Percentiles rank a stretch among this genome's conserved stretches.
phyloP scores from a whole-genome alignment of 148 eudicot species.

The Spergularia bocconei region DNA sequence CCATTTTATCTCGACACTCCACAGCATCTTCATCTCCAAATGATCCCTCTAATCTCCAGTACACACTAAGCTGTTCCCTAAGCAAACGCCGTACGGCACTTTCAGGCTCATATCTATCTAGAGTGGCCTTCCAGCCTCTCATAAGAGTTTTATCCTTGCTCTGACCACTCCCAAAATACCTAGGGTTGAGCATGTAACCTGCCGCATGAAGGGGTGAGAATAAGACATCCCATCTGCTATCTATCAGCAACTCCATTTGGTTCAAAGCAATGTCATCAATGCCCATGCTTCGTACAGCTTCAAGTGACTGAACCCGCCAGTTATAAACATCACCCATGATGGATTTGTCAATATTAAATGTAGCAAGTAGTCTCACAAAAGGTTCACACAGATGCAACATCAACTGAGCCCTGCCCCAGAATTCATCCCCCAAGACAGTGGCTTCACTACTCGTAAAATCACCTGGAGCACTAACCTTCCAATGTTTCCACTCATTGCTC shows the following conservation, averaged over 20 bases:
- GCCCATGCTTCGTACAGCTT: conserved; percentile 36
- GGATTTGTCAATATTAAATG: conserved; percentile 37
- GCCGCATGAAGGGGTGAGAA: conserved; percentile 51
- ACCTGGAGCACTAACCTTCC: conserved; percentile 36
- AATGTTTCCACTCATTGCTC: conserved; percentile 47
- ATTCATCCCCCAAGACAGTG: conserved; percentile 38
- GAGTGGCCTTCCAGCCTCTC: conserved; percentile 48
- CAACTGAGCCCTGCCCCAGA: conserved; percentile 43
- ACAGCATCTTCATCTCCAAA: conserved; percentile 54
- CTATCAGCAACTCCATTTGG: conserved; percentile 42
- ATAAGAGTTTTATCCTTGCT: conserved; percentile 41
- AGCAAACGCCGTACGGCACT: conserved; percentile 31
- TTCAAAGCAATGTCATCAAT: conserved; percentile 39
- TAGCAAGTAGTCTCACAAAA: conserved; percentile 35
- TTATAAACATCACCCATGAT: conserved; percentile 42
- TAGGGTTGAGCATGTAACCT: conserved; percentile 43
- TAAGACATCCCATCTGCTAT: conserved; percentile 41
- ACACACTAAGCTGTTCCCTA: conserved; percentile 45
- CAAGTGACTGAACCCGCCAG: conserved; percentile 50
- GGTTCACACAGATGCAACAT: conserved; percentile 44
- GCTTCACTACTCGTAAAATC: conserved; percentile 34
- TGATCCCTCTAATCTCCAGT: conserved; percentile 39
- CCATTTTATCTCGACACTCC: conserved; percentile 54
- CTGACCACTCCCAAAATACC: conserved; percentile 46
- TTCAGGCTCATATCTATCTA: conserved; percentile 40